Evolutionary conservation across 75 land plant genomes (phyloP), one percentile per base, ranked within the genome.

Genomic region (Picea sitchensis): DNA sequence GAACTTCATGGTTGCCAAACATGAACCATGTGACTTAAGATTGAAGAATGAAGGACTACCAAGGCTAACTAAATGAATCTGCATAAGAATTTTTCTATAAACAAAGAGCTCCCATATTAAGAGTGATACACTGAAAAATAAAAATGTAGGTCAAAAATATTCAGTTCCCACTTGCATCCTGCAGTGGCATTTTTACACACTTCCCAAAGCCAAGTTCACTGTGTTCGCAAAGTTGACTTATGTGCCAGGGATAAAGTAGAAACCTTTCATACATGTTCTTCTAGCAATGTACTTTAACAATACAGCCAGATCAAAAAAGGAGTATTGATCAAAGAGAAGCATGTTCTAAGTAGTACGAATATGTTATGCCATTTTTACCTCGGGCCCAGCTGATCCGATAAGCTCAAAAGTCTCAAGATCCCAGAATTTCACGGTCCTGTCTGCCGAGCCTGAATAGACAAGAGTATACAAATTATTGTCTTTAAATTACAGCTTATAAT

Each of bases 371-470:
- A 56, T 60, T 34, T 14, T 77, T 86, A 95, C 98, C 93, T 95
- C 98, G 56, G 96, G 90, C 77, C 95, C 92, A 82, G 92, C 80
- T 80, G 98, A 95, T 44, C 98, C 98, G 85, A 93, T 93, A 61
- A 93, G 77, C 79, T 95, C 95, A 93, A 95, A 95, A 13, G 98
- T 95, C 76, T 95, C 98, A 44, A 95, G 89, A 65, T 95, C 98
- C 87, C 90, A 95, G 64, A 95, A 95, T 78, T 95, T 95, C 23
- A 91, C 95, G 26, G 98, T 93, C 79, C 86, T 89, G 71, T 95
- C 98, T 15, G 94, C 94, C 81, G 98, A 93, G 81, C 98, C 98
- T 94, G 91, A 41, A 72, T 34, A 71, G 20, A 12, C 17, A 76
- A 58, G n/a, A 76, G 20, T 12, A 57, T 30, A 56, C 8, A 13